Percentiles rank a stretch among this genome's conserved stretches.
Evolutionary conservation across 805 yeast species (phyloP).

Genomic region (Lipomyces chichibuensis): DNA sequence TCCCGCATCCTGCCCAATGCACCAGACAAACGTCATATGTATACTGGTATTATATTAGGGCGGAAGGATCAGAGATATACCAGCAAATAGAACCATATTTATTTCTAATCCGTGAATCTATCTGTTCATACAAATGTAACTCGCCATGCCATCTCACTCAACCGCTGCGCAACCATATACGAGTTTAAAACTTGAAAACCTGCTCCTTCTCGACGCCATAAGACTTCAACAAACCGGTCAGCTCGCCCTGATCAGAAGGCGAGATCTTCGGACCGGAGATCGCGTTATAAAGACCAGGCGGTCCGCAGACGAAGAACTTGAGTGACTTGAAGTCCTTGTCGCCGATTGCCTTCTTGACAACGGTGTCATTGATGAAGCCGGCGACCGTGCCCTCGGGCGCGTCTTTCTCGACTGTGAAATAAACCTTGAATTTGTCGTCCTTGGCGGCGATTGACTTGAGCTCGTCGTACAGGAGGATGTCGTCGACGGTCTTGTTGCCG

Average conservation of each 20-base stretch:
- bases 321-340: constrained; percentile 65
- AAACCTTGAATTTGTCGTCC: constrained; percentile 77
- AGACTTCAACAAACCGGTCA: constrained; percentile 83
- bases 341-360: constrained; percentile 62
- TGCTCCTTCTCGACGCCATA: constrained; percentile 84
- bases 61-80: too few relatives aligned
- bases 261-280: constrained; percentile 82
- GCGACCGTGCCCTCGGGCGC: constrained; percentile 54
- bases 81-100: too few relatives aligned
- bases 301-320: constrained; percentile 91
- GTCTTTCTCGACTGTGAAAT: constrained; percentile 74
- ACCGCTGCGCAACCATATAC: background rate
- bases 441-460: constrained; percentile 67
- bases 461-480: constrained; percentile 77
- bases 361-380: constrained; percentile 82
- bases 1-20: too few relatives aligned
- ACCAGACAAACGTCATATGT: too few relatives aligned
- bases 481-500: constrained; percentile 77
- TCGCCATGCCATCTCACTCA: background rate
- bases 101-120: background rate
- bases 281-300: constrained; percentile 87
- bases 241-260: constrained; percentile 93
- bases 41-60: too few relatives aligned
- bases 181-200: constrained; percentile 65
- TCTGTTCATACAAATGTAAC: background rate